Evolutionary conservation across 2,329 filamentous ascomycete species (phyloP).

Genomic region (Hymenoscyphus albidus): DNA sequence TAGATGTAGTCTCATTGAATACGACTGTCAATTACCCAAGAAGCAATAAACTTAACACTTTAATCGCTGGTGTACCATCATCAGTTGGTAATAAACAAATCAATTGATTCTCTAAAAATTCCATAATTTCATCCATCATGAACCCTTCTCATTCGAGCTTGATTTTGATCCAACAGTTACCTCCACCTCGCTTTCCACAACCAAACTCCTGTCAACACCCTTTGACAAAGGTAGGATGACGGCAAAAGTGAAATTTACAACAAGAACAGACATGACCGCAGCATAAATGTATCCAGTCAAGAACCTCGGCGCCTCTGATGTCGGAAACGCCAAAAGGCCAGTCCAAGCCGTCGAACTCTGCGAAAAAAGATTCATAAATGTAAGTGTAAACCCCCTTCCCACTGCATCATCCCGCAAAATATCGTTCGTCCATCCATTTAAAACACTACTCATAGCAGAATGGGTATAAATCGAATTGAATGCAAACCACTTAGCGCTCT

Average conservation of each 20-base stretch:
- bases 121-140: background rate
- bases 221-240: conserved; percentile 19
- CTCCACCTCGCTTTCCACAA: background rate
- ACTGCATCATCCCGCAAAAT: conserved; percentile 39
- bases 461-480: conserved; percentile 43
- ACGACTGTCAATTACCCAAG: no score
- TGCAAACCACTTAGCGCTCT: conserved; percentile 51
- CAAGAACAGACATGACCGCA: conserved; percentile 33
- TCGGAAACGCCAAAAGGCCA: conserved; percentile 44
- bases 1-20: no score
- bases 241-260: conserved; percentile 29
- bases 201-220: conserved; percentile 16
- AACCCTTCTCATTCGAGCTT: background rate
- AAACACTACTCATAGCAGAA: conserved; percentile 44
- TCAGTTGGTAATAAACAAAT: no score
- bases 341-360: conserved; percentile 48
- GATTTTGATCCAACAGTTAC: background rate
- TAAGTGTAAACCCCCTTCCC: conserved; percentile 41
- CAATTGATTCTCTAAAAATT: background rate
- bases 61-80: no score
- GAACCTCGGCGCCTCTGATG: conserved; percentile 42
- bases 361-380: conserved; percentile 42
- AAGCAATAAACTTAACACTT: no score
- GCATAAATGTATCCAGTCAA: conserved; percentile 38
- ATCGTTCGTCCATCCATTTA: conserved; percentile 47